Evolutionary conservation across 2,329 filamentous ascomycete genomes (phyloP).

Genomic region (Alternaria triticina): DNA sequence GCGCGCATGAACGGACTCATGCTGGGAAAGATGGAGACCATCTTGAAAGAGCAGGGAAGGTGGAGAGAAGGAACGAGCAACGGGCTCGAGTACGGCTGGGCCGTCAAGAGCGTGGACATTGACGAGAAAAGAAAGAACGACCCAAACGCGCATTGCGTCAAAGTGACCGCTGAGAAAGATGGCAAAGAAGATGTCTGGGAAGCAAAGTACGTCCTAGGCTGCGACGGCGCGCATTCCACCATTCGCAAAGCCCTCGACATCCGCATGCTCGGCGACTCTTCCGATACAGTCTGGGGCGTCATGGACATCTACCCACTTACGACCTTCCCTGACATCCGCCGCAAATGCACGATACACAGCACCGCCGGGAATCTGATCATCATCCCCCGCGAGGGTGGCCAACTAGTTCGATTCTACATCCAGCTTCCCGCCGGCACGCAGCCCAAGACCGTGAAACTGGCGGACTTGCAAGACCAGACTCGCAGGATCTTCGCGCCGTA

Average conservation of each 20-base stretch:
- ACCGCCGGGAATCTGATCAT: slow-evolving; percentile 56
- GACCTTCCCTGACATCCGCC: slow-evolving; percentile 59
- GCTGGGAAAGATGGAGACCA: slow-evolving; percentile 58
- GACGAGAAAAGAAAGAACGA: slow-evolving; percentile 49
- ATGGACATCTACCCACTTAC: slow-evolving; percentile 60
- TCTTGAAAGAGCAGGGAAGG: slow-evolving; percentile 33
- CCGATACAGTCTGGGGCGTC: slow-evolving; percentile 64
- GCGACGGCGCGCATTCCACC: slow-evolving; percentile 61
- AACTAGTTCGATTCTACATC: slow-evolving; percentile 68
- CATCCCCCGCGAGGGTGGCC: slow-evolving; percentile 61
- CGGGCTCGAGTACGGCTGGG: slow-evolving; percentile 62
- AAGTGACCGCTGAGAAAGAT: slow-evolving; percentile 42
- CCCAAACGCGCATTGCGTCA: slow-evolving; percentile 40
- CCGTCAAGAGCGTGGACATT: slow-evolving; percentile 59
- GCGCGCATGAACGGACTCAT: slow-evolving; percentile 70
- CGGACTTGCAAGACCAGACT: slow-evolving; percentile 61
- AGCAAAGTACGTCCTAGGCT: slow-evolving; percentile 52
- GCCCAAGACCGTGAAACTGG: slow-evolving; percentile 59
- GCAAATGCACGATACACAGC: slow-evolving; percentile 57
- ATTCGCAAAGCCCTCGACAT: slow-evolving; percentile 59
- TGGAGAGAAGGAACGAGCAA: slow-evolving; percentile 32
- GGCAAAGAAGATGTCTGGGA: slow-evolving; percentile 38
- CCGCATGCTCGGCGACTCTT: slow-evolving; percentile 66
- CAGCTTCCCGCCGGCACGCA: slow-evolving; percentile 60
- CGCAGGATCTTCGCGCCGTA: slow-evolving; percentile 63